Conservation (phyloP, 768 basidiomycete species). For the Floccularia luteovirens region DNA sequence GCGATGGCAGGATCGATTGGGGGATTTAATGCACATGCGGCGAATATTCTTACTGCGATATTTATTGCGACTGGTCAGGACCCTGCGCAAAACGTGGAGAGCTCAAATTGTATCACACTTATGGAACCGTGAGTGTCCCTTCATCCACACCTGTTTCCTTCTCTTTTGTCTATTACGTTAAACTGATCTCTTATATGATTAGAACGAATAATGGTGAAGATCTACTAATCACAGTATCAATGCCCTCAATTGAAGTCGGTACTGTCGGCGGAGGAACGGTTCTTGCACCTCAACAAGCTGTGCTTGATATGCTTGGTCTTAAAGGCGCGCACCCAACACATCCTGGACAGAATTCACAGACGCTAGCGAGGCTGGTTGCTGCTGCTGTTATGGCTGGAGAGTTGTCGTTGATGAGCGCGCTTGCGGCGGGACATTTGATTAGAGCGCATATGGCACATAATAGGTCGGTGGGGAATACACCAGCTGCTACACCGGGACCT, state of each 20-base stretch:
- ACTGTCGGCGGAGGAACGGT: slow-evolving; percentile 97
- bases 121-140: slow-evolving; percentile 96
- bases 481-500: slow-evolving; percentile 52
- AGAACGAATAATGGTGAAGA: slow-evolving; percentile 88
- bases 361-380: slow-evolving; percentile 83
- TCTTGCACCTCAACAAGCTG: slow-evolving; percentile 80
- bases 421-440: slow-evolving; percentile 93
- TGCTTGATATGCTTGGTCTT: slow-evolving; percentile 92
- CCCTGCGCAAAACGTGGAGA: slow-evolving; percentile 98
- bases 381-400: slow-evolving; percentile 98
- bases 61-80: slow-evolving; percentile 98
- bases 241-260: slow-evolving; percentile 99
- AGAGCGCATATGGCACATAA: slow-evolving; percentile 92
- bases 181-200: slow-evolving; percentile 5
- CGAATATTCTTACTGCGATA: slow-evolving; percentile 93
- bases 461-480: slow-evolving; percentile 76
- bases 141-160: too few relatives aligned
- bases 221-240: slow-evolving; percentile 86
- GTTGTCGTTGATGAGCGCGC: slow-evolving; percentile 81
- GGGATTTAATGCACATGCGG: slow-evolving; percentile 97
- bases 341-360: slow-evolving; percentile 87
- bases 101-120: slow-evolving; percentile 95
- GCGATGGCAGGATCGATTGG: slow-evolving; percentile 99
- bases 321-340: slow-evolving; percentile 80
- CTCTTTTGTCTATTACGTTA: slow-evolving; percentile 1